Evolutionary conservation across 768 basidiomycete genomes (phyloP), one percentile per base, ranked within the genome.

Genomic region (Russula foetens): DNA sequence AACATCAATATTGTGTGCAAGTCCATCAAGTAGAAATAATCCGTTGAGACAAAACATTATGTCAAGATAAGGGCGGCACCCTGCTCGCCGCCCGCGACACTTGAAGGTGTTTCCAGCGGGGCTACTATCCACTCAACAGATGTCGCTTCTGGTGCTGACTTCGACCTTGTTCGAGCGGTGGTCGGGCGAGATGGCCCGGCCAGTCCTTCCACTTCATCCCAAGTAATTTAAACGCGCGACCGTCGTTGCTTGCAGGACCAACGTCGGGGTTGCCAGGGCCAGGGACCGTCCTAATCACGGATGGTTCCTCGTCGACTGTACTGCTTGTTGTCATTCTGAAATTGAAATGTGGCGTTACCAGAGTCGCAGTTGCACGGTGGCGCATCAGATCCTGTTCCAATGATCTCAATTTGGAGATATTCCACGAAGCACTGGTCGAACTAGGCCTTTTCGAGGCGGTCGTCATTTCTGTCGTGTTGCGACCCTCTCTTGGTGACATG

Each of bases 331-430:
- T 14, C 26, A 7, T 29, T 39, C 45, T 24, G 44, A n/a, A 45
- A 14, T 19, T 2, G 5, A n/a, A 35, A 24, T 7, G 19, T 3
- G 24, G 15, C 7, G 19, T 9, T 7, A 26, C 17, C 33, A 62
- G 60, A 23, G 56, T 58, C 23, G 55, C 60, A 5, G 44, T 62
- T 11, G 60, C 56, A 21, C 51, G 31, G 50, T 62, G 60, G 60
- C 55, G 56, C n/a, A 47, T 38, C 8, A 47, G 45, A 19, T 51
- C 60, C 6, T 38, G 17, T 4, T 39, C 28, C 23, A 38, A 62
- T 43, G 50, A 52, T 14, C 38, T 62, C 35, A 21, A 35, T n/a
- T 28, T 62, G 24, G 35, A 62, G 45, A 57, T 62, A 46, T 62
- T 53, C 28, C 56, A 58, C 9, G 56, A 53, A 46, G 61, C 56